Evolutionary conservation across 139 green algal genomes (phyloP), one percentile per base, ranked within the genome.

Genomic region (Closterium sp.): DNA sequence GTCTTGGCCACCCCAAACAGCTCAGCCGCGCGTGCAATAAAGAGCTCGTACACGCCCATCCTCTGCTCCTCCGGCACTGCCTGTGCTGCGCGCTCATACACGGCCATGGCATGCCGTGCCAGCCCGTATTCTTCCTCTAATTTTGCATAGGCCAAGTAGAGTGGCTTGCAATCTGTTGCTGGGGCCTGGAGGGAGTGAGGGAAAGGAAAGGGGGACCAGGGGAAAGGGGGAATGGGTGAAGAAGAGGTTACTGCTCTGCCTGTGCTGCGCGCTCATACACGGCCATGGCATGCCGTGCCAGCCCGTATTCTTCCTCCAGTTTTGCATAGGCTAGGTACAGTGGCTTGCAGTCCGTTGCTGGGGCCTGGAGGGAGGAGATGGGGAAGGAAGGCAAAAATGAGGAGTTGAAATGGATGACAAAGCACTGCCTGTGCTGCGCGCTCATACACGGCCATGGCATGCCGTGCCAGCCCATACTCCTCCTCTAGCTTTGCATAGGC

Each of bases 1-100:
- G 98, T 97, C 95, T 98, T 98, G n/a, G 95, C 96, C 29, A 99
- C 95, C 34, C 98, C 98, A 94, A 98, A 99, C 92, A 98, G 98
- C 87, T 99, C 96, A 4, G 95, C 96, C 4, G 98, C 98, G 22
- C 97, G 96, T 9, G 95, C 94, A 9, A 99, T 91, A 95, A 98
- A 99, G 7, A 98, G 34, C 31, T 99, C 97, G 70, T 98, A 97
- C 28, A 99, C 90, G 0, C 32, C 45, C 92, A 98, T 92, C 88
- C 97, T 96, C 94, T 99, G 95, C 28, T 93, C 86, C 62, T 96
- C 96, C 19, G 96, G 96, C 90, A 99, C 97, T 19, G 92, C 95
- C 30, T 95, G 92, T 13, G 96, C 94, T 10, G 97, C 98, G 4
- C 95, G 91, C 30, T 97, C 96, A 87, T 98, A 98, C 70, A 94